phyloP scores from a whole-genome alignment of 768 basidiomycete species.

The Phaeotremella skinneri region DNA sequence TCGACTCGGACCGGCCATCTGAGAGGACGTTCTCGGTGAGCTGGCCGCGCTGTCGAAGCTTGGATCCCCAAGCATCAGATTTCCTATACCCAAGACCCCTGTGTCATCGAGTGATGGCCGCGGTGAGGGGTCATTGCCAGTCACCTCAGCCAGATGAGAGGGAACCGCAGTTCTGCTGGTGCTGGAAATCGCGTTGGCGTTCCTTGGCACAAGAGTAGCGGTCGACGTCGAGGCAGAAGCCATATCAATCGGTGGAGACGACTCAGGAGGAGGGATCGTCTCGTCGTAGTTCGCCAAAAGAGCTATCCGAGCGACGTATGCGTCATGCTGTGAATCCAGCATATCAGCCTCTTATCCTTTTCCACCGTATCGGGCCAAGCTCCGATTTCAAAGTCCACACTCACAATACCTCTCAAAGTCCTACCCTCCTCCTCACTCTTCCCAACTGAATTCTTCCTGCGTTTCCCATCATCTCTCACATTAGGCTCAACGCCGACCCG shows the following conservation, averaged over 20 bases:
- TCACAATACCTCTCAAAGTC: conserved; percentile 49
- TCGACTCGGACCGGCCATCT: background rate
- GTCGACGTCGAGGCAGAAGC: conserved; percentile 18
- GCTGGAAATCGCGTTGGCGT: background rate
- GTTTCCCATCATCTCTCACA: conserved; percentile 15
- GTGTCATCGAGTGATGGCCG: conserved; percentile 35
- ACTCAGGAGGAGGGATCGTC: background rate
- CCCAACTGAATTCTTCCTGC: conserved; percentile 10
- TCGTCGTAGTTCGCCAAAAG: conserved; percentile 37
- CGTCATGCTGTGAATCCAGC: conserved; percentile 41
- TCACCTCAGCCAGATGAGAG: background rate
- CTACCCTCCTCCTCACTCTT: conserved; percentile 47
- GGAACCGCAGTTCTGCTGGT: conserved; percentile 5
- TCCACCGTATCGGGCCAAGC: background rate
- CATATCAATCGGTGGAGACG: background rate
- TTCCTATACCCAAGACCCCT: conserved; percentile 31
- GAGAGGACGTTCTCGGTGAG: conserved; percentile 6
- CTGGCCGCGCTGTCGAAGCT: conserved; percentile 16
- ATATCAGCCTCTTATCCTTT: conserved; percentile 6
- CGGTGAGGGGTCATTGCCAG: conserved; percentile 23
- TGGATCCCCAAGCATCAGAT: conserved; percentile 32
- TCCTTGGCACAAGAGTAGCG: conserved; percentile 21
- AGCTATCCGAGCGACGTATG: conserved; percentile 49
- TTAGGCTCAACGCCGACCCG: conserved; percentile 43
- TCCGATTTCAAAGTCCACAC: conserved; percentile 13